Conservation (phyloP, 345 rosid genomes). For the Turnera subulata region DNA sequence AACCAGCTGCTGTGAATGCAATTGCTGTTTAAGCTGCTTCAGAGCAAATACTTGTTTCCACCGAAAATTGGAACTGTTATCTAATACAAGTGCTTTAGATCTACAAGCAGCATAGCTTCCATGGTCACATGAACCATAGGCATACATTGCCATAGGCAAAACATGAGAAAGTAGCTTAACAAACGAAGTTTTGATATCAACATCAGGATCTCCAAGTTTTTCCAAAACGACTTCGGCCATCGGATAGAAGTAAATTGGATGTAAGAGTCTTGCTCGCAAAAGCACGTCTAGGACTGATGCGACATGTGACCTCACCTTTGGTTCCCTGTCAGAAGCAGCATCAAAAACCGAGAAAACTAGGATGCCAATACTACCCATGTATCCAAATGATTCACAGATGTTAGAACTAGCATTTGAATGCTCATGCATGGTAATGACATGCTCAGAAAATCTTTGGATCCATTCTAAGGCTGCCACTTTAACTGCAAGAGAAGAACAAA, state of each 20-base stretch:
- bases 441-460: conserved; percentile 63
- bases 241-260: conserved; percentile 50
- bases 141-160: conserved; percentile 54
- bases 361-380: conserved; percentile 37
- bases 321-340: conserved; percentile 78
- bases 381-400: conserved; percentile 45
- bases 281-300: conserved; percentile 69
- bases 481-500: conserved; percentile 63
- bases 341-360: conserved; percentile 56
- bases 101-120: conserved; percentile 38
- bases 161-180: conserved; percentile 61
- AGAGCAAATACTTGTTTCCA: conserved; percentile 90
- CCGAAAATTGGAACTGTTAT: conserved; percentile 47
- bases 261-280: conserved; percentile 58
- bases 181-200: conserved; percentile 53
- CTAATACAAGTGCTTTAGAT: conserved; percentile 38
- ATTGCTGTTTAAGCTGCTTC: conserved; percentile 63
- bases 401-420: conserved; percentile 28
- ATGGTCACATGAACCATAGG: conserved; percentile 46
- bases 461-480: conserved; percentile 64
- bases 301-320: conserved; percentile 64
- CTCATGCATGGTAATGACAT: conserved; percentile 42
- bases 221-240: conserved; percentile 60
- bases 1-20: conserved; percentile 86
- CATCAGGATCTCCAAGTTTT: conserved; percentile 78